phyloP scores from a whole-genome alignment of 306 rosid species.

The Vigna unguiculata region DNA sequence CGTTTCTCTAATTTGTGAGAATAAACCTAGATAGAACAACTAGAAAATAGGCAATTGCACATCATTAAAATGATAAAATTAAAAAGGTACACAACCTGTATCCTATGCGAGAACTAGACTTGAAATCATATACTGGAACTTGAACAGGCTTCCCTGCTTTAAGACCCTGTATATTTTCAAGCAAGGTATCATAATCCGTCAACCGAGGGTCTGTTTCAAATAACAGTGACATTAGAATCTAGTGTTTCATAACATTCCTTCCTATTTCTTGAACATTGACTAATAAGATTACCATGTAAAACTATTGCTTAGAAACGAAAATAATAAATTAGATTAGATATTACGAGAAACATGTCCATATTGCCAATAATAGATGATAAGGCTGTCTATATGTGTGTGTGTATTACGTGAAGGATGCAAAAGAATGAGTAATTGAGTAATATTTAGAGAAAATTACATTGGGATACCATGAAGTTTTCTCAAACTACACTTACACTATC shows the following conservation, averaged over 20 bases:
- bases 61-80: constrained; percentile 21
- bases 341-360: constrained; percentile 3
- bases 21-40: constrained; percentile 23
- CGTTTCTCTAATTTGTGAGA: constrained; percentile 41
- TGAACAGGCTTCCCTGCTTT: constrained; percentile 87
- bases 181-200: constrained; percentile 94
- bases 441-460: neutral
- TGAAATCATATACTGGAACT: constrained; percentile 96
- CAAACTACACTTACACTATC: no score
- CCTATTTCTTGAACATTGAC: constrained; percentile 38
- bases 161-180: constrained; percentile 80
- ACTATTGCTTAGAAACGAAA: constrained; percentile 3
- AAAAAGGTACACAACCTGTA: constrained; percentile 72
- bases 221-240: constrained; percentile 47
- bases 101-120: constrained; percentile 84
- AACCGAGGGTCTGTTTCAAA: constrained; percentile 92
- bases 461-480: no score
- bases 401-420: neutral
- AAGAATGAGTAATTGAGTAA: constrained; percentile 4
- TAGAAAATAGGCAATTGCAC: constrained; percentile 34
- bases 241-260: constrained; percentile 43
- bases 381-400: neutral
- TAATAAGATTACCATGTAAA: constrained; percentile 19
- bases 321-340: constrained; percentile 27
- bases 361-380: constrained; percentile 2